Base-by-base conservation (phyloP, 1,284 basidiomycete species). In the Rhodotorula sp. region DNA sequence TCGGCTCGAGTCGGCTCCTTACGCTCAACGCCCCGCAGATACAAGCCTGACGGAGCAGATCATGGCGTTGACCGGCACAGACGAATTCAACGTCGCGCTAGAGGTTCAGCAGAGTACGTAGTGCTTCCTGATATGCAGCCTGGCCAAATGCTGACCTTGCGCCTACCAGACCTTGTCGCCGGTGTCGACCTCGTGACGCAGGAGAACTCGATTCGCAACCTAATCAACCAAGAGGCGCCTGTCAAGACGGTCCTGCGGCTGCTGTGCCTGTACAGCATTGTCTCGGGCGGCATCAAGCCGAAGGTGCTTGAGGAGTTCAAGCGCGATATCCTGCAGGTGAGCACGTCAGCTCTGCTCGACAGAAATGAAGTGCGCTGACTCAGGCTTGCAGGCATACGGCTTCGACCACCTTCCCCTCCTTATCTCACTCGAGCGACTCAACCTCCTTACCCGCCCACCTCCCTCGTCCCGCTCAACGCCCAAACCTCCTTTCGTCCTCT, bases 21-120 rank as follows among this genome's bases (percentile, higher is more conserved):
- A 54, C 15, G 31, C 13, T 10, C 15, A 9, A 34, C 34, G 47
- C 4, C 30, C 2, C n/a, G 52, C 75, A 96, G 94, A 99, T 80
- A 99, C 94, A 59, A 89, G 89, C 22, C 80, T 99, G 50, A 94
- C 93, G n/a, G 96, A 99, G 81, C 83, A 91, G 78, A 84, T 99
- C 55, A 87, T 94, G 75, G 87, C 89, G 20, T 83, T 89, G 73
- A 98, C 94, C 2, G 85, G 87, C 65, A 89, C 89, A n/a, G 91
- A 95, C 51, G 83, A 88, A 63, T 99, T 99, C 83, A 93, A 93
- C 80, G 89, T 88, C 77, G 89, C 88, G 28, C 84, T 99, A 16
- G 95, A 99, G 82, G 90, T 96, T 26, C 95, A 99, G 79, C 96
- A 99, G 80, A 98, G 92, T 92, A 76, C 74, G 86, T 78, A 51